Conservation (phyloP, 495 filamentous ascomycete genomes). For the Entonaema liquescens region DNA sequence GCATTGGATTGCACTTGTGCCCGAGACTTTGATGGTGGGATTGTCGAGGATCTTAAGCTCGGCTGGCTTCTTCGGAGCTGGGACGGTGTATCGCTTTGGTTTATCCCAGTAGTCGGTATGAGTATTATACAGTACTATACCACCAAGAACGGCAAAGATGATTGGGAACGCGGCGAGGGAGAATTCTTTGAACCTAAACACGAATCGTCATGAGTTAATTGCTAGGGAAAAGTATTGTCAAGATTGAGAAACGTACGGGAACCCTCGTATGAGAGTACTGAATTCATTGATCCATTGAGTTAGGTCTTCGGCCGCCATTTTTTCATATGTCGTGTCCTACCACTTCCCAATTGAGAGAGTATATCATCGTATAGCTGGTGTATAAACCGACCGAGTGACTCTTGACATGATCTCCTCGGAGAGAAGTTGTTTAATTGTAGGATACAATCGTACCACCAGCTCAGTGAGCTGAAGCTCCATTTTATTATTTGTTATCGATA, state of each 20-base stretch:
- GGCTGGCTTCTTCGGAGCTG: slow-evolving; percentile 52
- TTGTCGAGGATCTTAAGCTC: slow-evolving; percentile 70
- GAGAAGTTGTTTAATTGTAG: slow-evolving; percentile 22
- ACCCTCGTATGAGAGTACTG: slow-evolving; percentile 28
- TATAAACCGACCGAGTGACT: not conserved
- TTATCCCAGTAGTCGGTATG: slow-evolving; percentile 40
- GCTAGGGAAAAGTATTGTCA: not conserved
- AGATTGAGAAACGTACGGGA: slow-evolving; percentile 36
- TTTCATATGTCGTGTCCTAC: slow-evolving; percentile 11
- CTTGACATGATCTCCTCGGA: slow-evolving; percentile 16
- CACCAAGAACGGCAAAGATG: slow-evolving; percentile 42
- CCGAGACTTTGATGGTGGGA: slow-evolving; percentile 62
- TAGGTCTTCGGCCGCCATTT: slow-evolving; percentile 39
- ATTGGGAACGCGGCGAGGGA: slow-evolving; percentile 12
- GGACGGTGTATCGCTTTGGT: slow-evolving; percentile 53
- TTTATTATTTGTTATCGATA: slow-evolving; percentile 32
- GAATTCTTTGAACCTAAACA: slow-evolving; percentile 29
- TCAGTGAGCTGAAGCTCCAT: slow-evolving; percentile 12
- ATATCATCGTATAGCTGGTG: not conserved
- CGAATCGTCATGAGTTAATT: not conserved
- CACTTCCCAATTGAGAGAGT: not conserved
- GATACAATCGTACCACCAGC: slow-evolving; percentile 28
- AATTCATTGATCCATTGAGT: slow-evolving; percentile 35
- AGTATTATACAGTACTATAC: slow-evolving; percentile 43
- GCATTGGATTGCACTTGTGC: slow-evolving; percentile 75